A percentile compares a stretch with the other conserved stretches of the same genome.
These are phyloP conservation scores for Micractinium sp. DNA, from an alignment of 139 green algal genomes.

Conservation along the genomic window DNA sequence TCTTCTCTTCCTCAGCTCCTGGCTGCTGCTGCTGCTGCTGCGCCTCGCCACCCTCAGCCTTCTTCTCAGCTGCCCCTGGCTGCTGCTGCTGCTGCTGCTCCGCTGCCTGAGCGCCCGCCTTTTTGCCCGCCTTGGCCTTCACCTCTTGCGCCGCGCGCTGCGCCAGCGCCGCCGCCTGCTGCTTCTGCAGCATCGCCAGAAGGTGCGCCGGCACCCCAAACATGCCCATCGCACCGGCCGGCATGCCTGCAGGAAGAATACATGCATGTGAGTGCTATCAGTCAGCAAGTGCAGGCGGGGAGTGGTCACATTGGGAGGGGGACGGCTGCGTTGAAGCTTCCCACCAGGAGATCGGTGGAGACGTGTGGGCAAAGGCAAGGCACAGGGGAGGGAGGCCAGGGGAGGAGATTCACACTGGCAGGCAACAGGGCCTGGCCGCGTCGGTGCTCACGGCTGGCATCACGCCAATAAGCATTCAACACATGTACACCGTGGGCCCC, in stretches of 20 bases:
- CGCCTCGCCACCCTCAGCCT: background rate
- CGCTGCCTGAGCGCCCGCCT: background rate
- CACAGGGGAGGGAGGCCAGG: background rate
- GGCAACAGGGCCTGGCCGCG: background rate
- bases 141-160: background rate
- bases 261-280: background rate
- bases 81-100: too few relatives aligned
- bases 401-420: background rate
- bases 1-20: background rate
- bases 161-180: conserved; percentile 5
- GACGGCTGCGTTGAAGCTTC: too few relatives aligned
- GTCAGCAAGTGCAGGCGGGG: background rate
- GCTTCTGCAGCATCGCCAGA: conserved; percentile 13
- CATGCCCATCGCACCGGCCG: background rate
- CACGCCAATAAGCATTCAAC: too few relatives aligned
- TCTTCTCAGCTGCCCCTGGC: background rate
- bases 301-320: too few relatives aligned
- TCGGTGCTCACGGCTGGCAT: too few relatives aligned
- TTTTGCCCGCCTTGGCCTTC: background rate
- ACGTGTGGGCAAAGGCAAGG: background rate
- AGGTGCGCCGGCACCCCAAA: background rate
- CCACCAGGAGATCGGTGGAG: too few relatives aligned
- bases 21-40: background rate
- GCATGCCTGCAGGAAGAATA: background rate
- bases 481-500: too few relatives aligned